A percentile compares a stretch with the other conserved stretches of the same genome.
Evolutionary conservation across 2,329 filamentous ascomycete species (phyloP).

Genomic region (Cladophialophora psammophila): DNA sequence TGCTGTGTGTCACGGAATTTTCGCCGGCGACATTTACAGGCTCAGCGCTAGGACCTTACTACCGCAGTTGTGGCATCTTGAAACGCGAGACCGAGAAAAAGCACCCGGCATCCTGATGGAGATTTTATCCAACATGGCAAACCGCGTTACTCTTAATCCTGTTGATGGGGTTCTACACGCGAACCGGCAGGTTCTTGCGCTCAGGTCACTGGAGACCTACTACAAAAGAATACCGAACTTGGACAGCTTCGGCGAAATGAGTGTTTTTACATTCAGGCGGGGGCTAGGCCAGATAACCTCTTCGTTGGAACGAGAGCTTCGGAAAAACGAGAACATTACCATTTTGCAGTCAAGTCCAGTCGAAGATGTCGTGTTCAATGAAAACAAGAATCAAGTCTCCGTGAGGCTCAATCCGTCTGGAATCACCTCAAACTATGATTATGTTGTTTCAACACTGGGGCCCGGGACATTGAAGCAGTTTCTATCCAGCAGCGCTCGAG

Average conservation of each 20-base stretch:
- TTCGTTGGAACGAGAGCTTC: slow-evolving; percentile 61
- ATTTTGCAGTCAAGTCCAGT: slow-evolving; percentile 58
- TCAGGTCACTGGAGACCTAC: not conserved
- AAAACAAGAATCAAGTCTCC: slow-evolving; percentile 37
- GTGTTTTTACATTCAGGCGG: slow-evolving; percentile 53
- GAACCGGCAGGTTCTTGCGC: not conserved
- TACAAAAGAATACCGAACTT: not conserved
- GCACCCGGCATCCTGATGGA: slow-evolving; percentile 19
- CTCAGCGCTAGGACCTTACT: slow-evolving; percentile 75
- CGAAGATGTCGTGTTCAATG: slow-evolving; percentile 25
- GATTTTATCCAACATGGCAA: slow-evolving; percentile 13
- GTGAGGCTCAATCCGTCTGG: slow-evolving; percentile 25
- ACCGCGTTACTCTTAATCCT: not conserved
- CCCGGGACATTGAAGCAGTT: slow-evolving; percentile 32
- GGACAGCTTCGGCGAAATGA: slow-evolving; percentile 39
- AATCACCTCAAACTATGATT: slow-evolving; percentile 37
- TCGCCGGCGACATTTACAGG: slow-evolving; percentile 84
- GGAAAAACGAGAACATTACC: slow-evolving; percentile 64
- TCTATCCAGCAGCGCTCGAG: slow-evolving; percentile 29
- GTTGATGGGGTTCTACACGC: not conserved
- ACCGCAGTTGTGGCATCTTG: slow-evolving; percentile 58
- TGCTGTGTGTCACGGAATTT: slow-evolving; percentile 83
- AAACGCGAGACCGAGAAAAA: slow-evolving; percentile 43
- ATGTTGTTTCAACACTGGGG: slow-evolving; percentile 42
- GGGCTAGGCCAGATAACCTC: slow-evolving; percentile 71